Base-by-base conservation (phyloP, 768 basidiomycete species). In the Pholiota molesta region DNA sequence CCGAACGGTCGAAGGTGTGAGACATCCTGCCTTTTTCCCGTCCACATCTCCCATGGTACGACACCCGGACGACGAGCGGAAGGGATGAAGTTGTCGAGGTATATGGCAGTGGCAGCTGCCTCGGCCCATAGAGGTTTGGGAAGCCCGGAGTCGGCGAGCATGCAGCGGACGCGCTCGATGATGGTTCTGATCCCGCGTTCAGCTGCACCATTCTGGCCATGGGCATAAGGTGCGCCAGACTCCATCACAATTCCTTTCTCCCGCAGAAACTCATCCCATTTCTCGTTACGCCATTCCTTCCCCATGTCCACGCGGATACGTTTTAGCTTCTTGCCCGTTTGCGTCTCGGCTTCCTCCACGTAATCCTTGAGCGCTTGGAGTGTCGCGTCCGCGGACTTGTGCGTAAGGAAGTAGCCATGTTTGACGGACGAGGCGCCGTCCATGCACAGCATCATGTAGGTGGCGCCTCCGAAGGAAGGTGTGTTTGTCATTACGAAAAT, bases 401-500 rank as follows among this genome's bases (percentile, higher is more conserved):
- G n/a, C n/a, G n/a, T n/a, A n/a, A n/a, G n/a, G n/a, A n/a, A n/a
- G n/a, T n/a, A n/a, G n/a, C n/a, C n/a, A n/a, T n/a, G n/a, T n/a
- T n/a, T n/a, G n/a, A n/a, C n/a, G n/a, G n/a, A n/a, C n/a, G n/a
- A n/a, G n/a, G n/a, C n/a, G n/a, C n/a, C n/a, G n/a, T n/a, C n/a
- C n/a, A n/a, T n/a, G n/a, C n/a, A n/a, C n/a, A n/a, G n/a, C n/a
- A n/a, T n/a, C n/a, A n/a, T n/a, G n/a, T n/a, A n/a, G n/a, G n/a
- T n/a, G n/a, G n/a, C n/a, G n/a, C n/a, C n/a, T n/a, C n/a, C n/a
- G n/a, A n/a, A n/a, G n/a, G n/a, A n/a, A n/a, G n/a, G n/a, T n/a
- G n/a, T n/a, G 0, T 66, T 58, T 0, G 68, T 39, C 7, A 69
- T 73, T n/a, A 71, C 70, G 66, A 64, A 75, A 0, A 76, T 33